Evolutionary conservation across 2,329 filamentous ascomycete genomes (phyloP), one percentile per base, ranked within the genome.

Genomic region (Cercospora canescens): DNA sequence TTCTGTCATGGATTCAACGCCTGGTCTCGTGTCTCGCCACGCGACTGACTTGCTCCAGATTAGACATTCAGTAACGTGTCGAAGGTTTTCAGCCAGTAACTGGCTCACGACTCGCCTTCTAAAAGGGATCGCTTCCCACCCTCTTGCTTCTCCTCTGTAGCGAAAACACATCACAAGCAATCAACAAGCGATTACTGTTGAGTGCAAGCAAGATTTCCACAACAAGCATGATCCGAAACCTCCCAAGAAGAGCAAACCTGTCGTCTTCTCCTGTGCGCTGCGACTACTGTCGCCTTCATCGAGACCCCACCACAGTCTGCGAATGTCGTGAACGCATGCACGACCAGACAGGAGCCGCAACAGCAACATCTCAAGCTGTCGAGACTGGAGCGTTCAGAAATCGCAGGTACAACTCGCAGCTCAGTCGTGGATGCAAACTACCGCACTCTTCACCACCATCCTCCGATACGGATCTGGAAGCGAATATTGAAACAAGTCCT

Each of bases 31-130:
- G 59, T 48, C 41, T 52, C 24, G 48, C 52, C 45, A 54, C 21
- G 41, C 37, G 24, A 65, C 50, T 65, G 58, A 65, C 63, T 58
- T 65, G 58, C 16, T 39, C 41, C 56, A 48, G 41, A 18, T 41
- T 26, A 66, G 39, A 62, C 59, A 62, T 34, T 12, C 52, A 37
- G 39, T 59, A 39, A 65, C 37, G 56, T 41, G 63, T 61, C 59
- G 52, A 62, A 30, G 8, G 11, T 16, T 18, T 28, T 37, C 24
- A 35, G 37, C 41, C 30, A 62, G 52, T 60, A 59, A 66, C 32
- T 28, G 14, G 54, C 35, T 34, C 28, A 39, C 28, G n/a, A 52
- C 32, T 16, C 35, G 32, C 18, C n/a, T 18, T 66, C 37, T 59
- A 62, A 62, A 50, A 58, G 16, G 11, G 41, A 14, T 11, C 6